Evolutionary conservation across 2,329 filamentous ascomycete species (phyloP), one percentile per base, ranked within the genome.

Genomic region (Trichothecium roseum): DNA sequence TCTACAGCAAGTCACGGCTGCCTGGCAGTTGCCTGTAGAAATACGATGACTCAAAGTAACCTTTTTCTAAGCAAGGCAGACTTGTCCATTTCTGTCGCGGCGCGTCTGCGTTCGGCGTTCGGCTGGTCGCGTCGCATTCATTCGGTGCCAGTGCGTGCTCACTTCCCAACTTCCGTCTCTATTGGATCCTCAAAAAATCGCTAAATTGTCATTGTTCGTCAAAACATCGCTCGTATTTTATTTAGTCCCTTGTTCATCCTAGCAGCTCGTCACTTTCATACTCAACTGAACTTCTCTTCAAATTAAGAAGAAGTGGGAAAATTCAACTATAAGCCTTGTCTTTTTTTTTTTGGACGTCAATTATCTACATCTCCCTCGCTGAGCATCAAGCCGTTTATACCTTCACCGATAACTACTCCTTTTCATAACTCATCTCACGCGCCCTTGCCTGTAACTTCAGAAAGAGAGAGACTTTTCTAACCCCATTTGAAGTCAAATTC

Each of bases 1-100:
- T 39, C 24, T 12, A 38, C 17, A 32, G n/a, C 37, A 40, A 38
- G 52, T 56, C 44, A 45, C 44, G 42, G 52, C 20, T 54, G 53
- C 54, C 54, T 57, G 18, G 27, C 8, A 12, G 28, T 10, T 44
- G 47, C 47, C 49, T 48, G 32, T 8, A 29, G 31, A 34, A 40
- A 32, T 50, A 59, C 54, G 28, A 49, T 16, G n/a, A 24, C 17
- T 30, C 35, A 28, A 44, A 32, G 54, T 55, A 51, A 9, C n/a
- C n/a, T 32, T 30, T 39, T 27, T 18, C 34, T 32, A 34, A 28
- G 32, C 34, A 24, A 52, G 46, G 47, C 46, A 49, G 44, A 51
- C 32, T 47, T 35, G 42, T 42, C 37, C 40, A 26, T 38, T 24
- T 24, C 20, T 24, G 10, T 6, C 20, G 6, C 20, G 20, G 20